These are phyloP conservation scores for Alternaria arbusti DNA, from an alignment of 2,329 filamentous ascomycete genomes.

Conservation along the genomic window DNA sequence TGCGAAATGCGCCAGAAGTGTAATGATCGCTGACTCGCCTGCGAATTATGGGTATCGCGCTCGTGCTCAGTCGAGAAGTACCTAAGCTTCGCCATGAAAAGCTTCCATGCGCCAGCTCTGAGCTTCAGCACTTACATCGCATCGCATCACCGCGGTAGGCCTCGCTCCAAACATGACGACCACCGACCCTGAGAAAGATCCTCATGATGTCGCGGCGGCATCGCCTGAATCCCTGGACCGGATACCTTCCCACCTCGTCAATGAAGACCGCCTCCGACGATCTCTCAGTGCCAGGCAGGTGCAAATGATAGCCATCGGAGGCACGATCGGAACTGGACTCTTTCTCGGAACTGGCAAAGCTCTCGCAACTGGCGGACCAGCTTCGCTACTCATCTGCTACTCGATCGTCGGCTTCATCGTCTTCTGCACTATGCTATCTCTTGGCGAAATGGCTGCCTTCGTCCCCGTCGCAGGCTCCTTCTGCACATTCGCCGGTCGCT, in stretches of 20 bases:
- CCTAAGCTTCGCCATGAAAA: constrained; percentile 29
- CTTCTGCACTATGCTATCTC: constrained; percentile 44
- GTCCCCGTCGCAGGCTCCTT: constrained; percentile 45
- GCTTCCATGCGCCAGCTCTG: constrained; percentile 18
- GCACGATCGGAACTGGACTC: constrained; percentile 66
- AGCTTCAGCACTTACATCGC: constrained; percentile 3
- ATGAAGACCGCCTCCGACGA: constrained; percentile 33
- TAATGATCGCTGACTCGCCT: constrained; percentile 2
- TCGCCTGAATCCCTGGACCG: constrained; percentile 18
- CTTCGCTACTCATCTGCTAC: constrained; percentile 45
- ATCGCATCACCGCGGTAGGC: neutral
- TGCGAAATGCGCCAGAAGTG: constrained; percentile 2
- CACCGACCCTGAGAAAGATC: constrained; percentile 22
- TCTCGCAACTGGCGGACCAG: constrained; percentile 55
- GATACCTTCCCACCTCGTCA: constrained; percentile 19
- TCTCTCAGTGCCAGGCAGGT: constrained; percentile 56
- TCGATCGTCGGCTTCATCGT: constrained; percentile 42
- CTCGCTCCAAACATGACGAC: constrained; percentile 9
- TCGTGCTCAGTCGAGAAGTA: neutral
- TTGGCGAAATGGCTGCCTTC: constrained; percentile 49
- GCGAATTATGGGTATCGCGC: constrained; percentile 9
- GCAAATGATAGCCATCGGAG: constrained; percentile 68
- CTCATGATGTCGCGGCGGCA: constrained; percentile 12
- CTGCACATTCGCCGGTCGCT: constrained; percentile 44
- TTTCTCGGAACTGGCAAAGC: constrained; percentile 65